Evolutionary conservation across 2,329 filamentous ascomycete species (phyloP), one percentile per base, ranked within the genome.

Genomic region (Aspergillus niger): DNA sequence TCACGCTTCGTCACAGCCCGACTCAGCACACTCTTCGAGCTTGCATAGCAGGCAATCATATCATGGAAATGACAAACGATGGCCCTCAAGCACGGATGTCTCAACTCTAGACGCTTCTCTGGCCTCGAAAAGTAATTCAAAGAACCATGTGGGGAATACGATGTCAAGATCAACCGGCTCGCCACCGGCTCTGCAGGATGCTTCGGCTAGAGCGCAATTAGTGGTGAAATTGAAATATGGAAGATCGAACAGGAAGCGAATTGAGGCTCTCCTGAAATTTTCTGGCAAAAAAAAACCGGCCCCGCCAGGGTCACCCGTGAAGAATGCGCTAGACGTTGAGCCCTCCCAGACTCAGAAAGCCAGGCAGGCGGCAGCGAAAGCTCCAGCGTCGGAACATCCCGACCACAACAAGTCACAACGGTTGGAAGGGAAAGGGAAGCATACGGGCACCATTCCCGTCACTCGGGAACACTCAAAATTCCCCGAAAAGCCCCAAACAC

Each of bases 151-250:
- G 48, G 48, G 36, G 47, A 51, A 63, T 26, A 57, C 41, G n/a
- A 24, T 48, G 8, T 20, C 49, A 44, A 55, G 55, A n/a, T 30
- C 55, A 10, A 54, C 56, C 11, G 36, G 53, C 36, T 13, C 60
- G 38, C 65, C 61, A 63, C 50, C 61, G 28, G 41, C 38, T 49
- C 41, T 44, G 28, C 49, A 55, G 44, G 48, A 52, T 22, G 30
- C n/a, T 17, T 54, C 57, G 11, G 30, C 57, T 17, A 74, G 69
- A 62, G 57, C 61, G 39, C 74, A 69, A 57, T 73, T 82, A 38
- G 72, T 84, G 48, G 79, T 84, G 26, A 82, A 76, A 63, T 69
- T 85, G 43, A 83, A 79, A 61, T 85, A 84, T 66, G 80, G 81
- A 15, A 83, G 80, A 66, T 70, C 77, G 43, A 81, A 82, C 66